Evolutionary conservation across 2,329 filamentous ascomycete genomes (phyloP).

Genomic region (Mycosphaerella sp.): DNA sequence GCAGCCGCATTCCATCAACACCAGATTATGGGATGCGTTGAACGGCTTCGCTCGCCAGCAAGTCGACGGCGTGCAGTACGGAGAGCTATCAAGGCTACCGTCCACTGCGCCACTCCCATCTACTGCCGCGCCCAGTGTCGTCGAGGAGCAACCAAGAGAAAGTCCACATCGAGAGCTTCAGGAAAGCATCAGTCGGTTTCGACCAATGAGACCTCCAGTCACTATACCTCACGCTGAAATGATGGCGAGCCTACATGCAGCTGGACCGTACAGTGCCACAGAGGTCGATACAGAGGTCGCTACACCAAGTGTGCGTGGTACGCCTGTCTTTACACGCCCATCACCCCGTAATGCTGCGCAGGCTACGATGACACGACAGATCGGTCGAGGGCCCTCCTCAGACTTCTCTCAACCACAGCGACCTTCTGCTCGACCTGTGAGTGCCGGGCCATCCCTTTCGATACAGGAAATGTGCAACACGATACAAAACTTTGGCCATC

Average conservation of each 20-base stretch:
- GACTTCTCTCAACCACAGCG: constrained; percentile 4
- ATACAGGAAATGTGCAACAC: constrained; percentile 49
- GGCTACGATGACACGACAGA: constrained; percentile 3
- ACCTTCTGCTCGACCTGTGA: constrained; percentile 7
- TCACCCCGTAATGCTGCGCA: constrained; percentile 6
- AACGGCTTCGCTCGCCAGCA: constrained; percentile 34
- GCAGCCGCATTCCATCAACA: constrained; percentile 27
- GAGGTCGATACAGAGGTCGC: constrained; percentile 43
- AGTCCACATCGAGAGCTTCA: constrained; percentile 16
- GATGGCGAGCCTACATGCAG: constrained; percentile 9
- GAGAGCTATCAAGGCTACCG: constrained; percentile 24
- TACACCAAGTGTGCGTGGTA: constrained; percentile 41
- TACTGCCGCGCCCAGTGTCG: constrained; percentile 30
- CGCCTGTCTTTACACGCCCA: constrained; percentile 32
- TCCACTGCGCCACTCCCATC: constrained; percentile 19
- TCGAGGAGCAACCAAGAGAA: constrained; percentile 22
- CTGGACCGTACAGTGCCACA: constrained; percentile 43
- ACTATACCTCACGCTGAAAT: constrained; percentile 21
- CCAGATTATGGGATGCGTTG: constrained; percentile 31
- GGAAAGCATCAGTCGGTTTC: not conserved
- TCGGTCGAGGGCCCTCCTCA: not conserved
- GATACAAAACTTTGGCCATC: constrained; percentile 43
- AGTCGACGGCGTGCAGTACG: constrained; percentile 21
- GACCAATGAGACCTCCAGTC: constrained; percentile 29
- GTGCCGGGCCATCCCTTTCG: constrained; percentile 26